Percentiles rank a stretch among this genome's conserved stretches.
Evolutionary conservation across 2,329 filamentous ascomycete genomes (phyloP).

Genomic region (Trichoderma asperellum): DNA sequence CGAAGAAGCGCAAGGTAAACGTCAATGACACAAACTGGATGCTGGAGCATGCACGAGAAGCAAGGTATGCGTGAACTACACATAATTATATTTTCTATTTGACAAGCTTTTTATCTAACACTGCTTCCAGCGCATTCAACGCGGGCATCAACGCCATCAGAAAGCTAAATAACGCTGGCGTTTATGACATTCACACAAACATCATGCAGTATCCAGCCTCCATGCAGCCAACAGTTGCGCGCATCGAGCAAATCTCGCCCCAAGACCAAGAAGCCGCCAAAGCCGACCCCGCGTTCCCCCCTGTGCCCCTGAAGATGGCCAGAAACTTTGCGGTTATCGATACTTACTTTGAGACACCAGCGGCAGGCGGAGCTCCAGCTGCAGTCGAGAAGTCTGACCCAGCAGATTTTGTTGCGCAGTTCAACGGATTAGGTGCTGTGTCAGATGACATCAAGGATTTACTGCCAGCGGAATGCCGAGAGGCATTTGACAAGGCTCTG

Average conservation of each 20-base stretch:
- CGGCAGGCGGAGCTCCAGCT: constrained; percentile 50
- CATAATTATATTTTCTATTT: constrained; percentile 23
- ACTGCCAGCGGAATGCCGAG: constrained; percentile 70
- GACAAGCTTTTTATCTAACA: background rate
- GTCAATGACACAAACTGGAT: constrained; percentile 97
- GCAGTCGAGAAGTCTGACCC: constrained; percentile 51
- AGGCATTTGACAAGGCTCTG: constrained; percentile 71
- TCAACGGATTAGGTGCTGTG: constrained; percentile 66
- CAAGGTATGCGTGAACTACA: constrained; percentile 63
- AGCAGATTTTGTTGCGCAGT: constrained; percentile 55
- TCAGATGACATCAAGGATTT: constrained; percentile 67
- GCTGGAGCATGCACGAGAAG: constrained; percentile 88
- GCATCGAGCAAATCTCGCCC: constrained; percentile 72
- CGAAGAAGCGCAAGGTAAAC: constrained; percentile 82
- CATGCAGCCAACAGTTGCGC: constrained; percentile 87
- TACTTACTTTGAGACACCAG: constrained; percentile 56
- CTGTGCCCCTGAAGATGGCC: constrained; percentile 53
- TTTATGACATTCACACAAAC: constrained; percentile 96
- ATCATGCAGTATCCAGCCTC: constrained; percentile 81
- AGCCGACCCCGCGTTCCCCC: constrained; percentile 49
- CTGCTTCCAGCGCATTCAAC: constrained; percentile 76
- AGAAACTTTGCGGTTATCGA: constrained; percentile 63
- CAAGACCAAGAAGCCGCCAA: constrained; percentile 41
- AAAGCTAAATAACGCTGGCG: constrained; percentile 69
- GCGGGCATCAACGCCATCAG: constrained; percentile 70